Conservation (phyloP, 2,329 filamentous ascomycete genomes). For the Calonectria pteridis region DNA sequence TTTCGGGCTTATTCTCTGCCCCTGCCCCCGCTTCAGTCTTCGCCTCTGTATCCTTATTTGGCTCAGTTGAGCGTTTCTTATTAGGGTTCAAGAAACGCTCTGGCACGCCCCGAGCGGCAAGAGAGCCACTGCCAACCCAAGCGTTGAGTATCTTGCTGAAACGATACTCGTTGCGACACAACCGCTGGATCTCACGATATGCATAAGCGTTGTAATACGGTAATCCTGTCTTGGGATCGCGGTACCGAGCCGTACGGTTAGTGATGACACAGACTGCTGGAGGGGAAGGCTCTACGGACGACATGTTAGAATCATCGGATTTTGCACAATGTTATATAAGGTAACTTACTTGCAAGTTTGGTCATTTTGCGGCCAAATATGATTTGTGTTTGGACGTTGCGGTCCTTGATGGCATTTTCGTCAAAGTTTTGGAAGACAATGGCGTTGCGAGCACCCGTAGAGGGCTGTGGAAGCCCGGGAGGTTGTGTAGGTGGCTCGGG, state of each 20-base stretch:
- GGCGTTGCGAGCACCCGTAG: constrained; percentile 66
- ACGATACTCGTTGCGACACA: constrained; percentile 79
- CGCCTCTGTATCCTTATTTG: constrained; percentile 31
- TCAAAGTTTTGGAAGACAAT: constrained; percentile 73
- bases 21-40: constrained; percentile 23
- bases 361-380: constrained; percentile 71
- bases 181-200: constrained; percentile 83
- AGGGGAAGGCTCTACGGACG: constrained; percentile 60
- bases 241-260: constrained; percentile 82
- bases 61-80: constrained; percentile 42
- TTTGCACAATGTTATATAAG: no score
- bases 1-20: constrained; percentile 29
- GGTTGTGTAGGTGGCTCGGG: constrained; percentile 31
- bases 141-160: constrained; percentile 87
- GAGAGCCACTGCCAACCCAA: constrained; percentile 79
- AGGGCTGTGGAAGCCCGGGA: constrained; percentile 38
- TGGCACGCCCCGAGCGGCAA: constrained; percentile 82
- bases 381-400: constrained; percentile 68
- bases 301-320: constrained; percentile 12
- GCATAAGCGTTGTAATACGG: constrained; percentile 84
- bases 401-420: constrained; percentile 67
- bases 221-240: constrained; percentile 86
- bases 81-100: constrained; percentile 73
- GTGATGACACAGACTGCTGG: constrained; percentile 83
- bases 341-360: constrained; percentile 65